Evolutionary conservation across 2,329 filamentous ascomycete species (phyloP).

Genomic region (Ceratocystis albifundus): DNA sequence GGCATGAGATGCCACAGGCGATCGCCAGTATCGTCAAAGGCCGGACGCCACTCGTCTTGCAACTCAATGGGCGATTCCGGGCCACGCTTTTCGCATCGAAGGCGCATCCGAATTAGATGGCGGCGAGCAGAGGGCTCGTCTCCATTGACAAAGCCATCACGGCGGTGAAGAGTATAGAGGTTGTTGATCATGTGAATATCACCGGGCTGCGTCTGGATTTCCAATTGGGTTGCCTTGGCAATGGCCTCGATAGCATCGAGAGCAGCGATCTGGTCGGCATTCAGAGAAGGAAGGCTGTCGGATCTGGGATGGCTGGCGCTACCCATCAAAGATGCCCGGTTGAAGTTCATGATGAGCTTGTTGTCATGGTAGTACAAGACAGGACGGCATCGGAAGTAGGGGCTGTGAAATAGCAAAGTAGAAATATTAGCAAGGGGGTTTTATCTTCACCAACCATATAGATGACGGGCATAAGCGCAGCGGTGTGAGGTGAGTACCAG

Average conservation of each 20-base stretch:
- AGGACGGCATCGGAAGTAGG: constrained; percentile 46
- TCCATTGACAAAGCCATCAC: constrained; percentile 47
- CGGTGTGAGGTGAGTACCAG: not conserved
- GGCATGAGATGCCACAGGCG: constrained; percentile 48
- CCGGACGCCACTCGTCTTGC: constrained; percentile 40
- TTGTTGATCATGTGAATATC: constrained; percentile 58
- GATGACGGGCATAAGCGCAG: not conserved
- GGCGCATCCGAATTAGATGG: constrained; percentile 49
- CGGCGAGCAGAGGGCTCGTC: constrained; percentile 36
- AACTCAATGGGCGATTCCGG: constrained; percentile 43
- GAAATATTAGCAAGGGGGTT: not conserved
- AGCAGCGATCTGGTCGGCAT: constrained; percentile 41
- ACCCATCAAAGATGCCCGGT: constrained; percentile 43
- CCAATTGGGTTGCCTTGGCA: constrained; percentile 43
- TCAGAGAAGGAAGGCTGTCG: constrained; percentile 39
- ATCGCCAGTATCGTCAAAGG: constrained; percentile 37
- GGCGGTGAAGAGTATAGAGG: constrained; percentile 47
- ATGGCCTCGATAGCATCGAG: constrained; percentile 46
- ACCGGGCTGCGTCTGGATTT: constrained; percentile 44
- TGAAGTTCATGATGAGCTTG: constrained; percentile 48
- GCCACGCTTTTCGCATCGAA: constrained; percentile 41
- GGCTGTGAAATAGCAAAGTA: constrained; percentile 31
- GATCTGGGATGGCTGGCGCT: constrained; percentile 44
- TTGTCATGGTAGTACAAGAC: constrained; percentile 43
- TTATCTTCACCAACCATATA: too few species aligned